Evolutionary conservation across 805 yeast species (phyloP), one percentile per base, ranked within the genome.

Genomic region (Tetrapisispora phaffii): DNA sequence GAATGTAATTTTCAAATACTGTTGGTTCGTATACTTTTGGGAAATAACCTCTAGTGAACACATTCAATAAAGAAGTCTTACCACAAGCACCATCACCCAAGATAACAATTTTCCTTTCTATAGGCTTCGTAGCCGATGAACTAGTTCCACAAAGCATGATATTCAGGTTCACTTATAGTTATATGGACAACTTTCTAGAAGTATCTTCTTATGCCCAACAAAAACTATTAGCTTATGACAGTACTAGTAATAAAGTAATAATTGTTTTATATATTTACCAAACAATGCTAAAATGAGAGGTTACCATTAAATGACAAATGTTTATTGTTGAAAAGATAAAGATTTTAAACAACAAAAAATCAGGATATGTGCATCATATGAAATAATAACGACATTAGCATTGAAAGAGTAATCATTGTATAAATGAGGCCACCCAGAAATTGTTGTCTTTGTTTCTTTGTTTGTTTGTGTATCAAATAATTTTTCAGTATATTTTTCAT

Each of bases 41-140:
- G 70, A 90, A 90, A 66, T 90, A 93, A 1, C 98, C 98, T 55
- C 96, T 73, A 6, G 98, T 93, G 69, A 90, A 93, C 51, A 93
- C 96, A 62, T 90, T 93, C 59, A 90, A 72, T 44, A 93, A 72
- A 10, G 97, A 89, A 2, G 98, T 90, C 65, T 90, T 90, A 67
- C 98, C 98, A 71, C 97, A 90, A 20, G 97, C 97, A 77, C 97
- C 97, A 68, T 90, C 97, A 42, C 97, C 97, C 23, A 90, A 72
- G 50, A 89, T 89, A 56, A 89, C 97, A 44, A 89, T 87, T 64
- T 89, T 89, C 56, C 96, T 82, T 66, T 86, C 88, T 50, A 87
- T 86, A 71, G 67, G 63, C 43, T 54, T 56, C 20, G 54, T 60
- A 6, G 63, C 50, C n/a, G 56, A 46, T 15, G 57, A 50, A 16